Conservation (phyloP, 2,329 filamentous ascomycete genomes). For the Emergomyces africanus region DNA sequence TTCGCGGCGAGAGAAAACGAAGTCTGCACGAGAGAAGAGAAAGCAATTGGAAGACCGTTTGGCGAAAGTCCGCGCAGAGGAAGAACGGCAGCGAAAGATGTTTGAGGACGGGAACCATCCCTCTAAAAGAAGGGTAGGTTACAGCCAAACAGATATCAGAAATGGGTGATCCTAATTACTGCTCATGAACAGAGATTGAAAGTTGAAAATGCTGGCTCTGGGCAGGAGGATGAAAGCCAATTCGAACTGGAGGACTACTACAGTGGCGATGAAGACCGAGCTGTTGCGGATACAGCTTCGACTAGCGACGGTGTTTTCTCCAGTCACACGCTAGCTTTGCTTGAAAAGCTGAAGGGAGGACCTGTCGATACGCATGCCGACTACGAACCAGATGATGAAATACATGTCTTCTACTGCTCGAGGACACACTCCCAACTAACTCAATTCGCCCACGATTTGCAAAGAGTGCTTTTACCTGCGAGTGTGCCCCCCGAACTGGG, state of each 20-base stretch:
- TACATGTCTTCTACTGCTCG: slow-evolving; percentile 87
- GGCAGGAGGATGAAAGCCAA: slow-evolving; percentile 45
- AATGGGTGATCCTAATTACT: background rate
- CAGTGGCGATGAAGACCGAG: slow-evolving; percentile 43
- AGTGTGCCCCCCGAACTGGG: slow-evolving; percentile 44
- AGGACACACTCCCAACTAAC: slow-evolving; percentile 84
- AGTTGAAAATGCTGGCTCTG: slow-evolving; percentile 8
- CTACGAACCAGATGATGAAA: slow-evolving; percentile 43
- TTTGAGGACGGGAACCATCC: slow-evolving; percentile 35
- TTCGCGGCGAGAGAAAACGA: slow-evolving; percentile 54
- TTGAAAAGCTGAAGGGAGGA: slow-evolving; percentile 51
- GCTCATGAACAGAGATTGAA: slow-evolving; percentile 17
- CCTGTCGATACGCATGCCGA: slow-evolving; percentile 26
- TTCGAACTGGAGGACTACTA: slow-evolving; percentile 68
- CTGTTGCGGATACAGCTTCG: slow-evolving; percentile 13
- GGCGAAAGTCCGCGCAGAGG: slow-evolving; percentile 46
- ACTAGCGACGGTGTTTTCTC: slow-evolving; percentile 44
- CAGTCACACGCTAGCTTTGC: slow-evolving; percentile 59
- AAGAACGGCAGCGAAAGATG: slow-evolving; percentile 47
- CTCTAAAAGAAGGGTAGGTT: slow-evolving; percentile 33
- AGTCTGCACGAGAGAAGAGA: slow-evolving; percentile 53
- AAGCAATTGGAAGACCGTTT: slow-evolving; percentile 64
- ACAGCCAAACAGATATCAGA: background rate
- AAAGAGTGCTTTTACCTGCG: slow-evolving; percentile 63
- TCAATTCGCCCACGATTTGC: slow-evolving; percentile 74